These are phyloP conservation scores for Penicillium sp. DNA, from an alignment of 2,329 filamentous ascomycete genomes.

Conservation along the genomic window DNA sequence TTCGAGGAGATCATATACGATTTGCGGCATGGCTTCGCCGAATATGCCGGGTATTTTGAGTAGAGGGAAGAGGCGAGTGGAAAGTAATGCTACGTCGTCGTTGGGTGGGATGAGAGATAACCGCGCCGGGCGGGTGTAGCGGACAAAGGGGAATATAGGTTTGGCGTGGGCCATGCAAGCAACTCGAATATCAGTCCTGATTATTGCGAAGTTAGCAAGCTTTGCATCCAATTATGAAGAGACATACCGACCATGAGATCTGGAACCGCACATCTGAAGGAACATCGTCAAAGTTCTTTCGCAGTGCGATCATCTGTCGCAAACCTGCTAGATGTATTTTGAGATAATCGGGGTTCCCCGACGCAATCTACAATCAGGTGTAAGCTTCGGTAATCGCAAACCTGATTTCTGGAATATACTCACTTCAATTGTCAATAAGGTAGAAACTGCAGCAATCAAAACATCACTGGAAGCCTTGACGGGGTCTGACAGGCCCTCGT, in stretches of 20 bases:
- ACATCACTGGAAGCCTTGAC: constrained; percentile 40
- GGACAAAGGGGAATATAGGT: constrained; percentile 40
- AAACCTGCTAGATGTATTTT: constrained; percentile 41
- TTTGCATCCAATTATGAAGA: background rate
- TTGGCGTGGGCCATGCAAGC: constrained; percentile 39
- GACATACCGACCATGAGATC: constrained; percentile 36
- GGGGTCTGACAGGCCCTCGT: constrained; percentile 38
- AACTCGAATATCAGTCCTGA: constrained; percentile 41
- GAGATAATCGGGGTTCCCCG: constrained; percentile 39
- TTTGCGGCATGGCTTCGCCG: constrained; percentile 28
- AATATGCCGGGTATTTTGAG: constrained; percentile 37
- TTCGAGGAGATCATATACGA: constrained; percentile 36
- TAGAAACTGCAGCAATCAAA: constrained; percentile 39
- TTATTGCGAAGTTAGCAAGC: constrained; percentile 5
- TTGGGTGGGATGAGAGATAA: constrained; percentile 31
- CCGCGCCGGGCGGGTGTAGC: constrained; percentile 31
- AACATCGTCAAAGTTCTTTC: constrained; percentile 39
- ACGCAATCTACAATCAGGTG: constrained; percentile 31
- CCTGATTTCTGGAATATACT: background rate
- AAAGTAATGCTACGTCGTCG: constrained; percentile 30
- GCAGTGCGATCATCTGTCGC: constrained; percentile 39
- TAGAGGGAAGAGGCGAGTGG: constrained; percentile 33
- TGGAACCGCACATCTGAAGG: constrained; percentile 38
- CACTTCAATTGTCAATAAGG: constrained; percentile 41
- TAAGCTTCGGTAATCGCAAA: background rate